phyloP scores from a whole-genome alignment of 768 basidiomycete species.

The Termitomyces sp. region DNA sequence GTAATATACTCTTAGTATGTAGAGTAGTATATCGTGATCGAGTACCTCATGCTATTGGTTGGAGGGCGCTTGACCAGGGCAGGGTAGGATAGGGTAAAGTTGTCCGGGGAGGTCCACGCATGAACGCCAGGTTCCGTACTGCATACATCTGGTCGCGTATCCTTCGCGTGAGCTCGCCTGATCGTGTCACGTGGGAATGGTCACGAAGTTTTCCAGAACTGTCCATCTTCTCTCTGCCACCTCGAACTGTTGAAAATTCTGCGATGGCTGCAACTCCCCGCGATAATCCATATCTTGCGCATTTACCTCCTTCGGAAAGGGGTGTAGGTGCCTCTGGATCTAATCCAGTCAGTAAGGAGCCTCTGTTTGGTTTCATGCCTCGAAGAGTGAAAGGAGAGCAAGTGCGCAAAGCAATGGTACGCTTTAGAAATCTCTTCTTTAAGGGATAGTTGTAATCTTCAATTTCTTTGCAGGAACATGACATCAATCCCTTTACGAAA shows the following conservation, averaged over 20 bases:
- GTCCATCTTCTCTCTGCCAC: background rate
- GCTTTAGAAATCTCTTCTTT: slow-evolving; percentile 14
- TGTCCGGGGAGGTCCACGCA: too few species aligned
- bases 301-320: slow-evolving; percentile 28
- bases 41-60: too few species aligned
- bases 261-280: slow-evolving; percentile 2
- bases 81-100: too few species aligned
- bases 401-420: slow-evolving; percentile 66
- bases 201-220: background rate
- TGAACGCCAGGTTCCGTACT: too few species aligned
- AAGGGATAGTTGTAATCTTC: background rate
- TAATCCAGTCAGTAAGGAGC: slow-evolving; percentile 33
- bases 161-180: too few species aligned
- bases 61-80: too few species aligned
- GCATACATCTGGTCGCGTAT: too few species aligned
- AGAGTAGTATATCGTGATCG: too few species aligned
- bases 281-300: slow-evolving; percentile 54
- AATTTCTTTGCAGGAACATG: slow-evolving; percentile 49
- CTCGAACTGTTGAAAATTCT: background rate
- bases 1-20: too few species aligned
- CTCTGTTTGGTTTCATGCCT: slow-evolving; percentile 70
- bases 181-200: background rate
- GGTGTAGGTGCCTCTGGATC: slow-evolving; percentile 19
- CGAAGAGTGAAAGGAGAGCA: slow-evolving; percentile 61
- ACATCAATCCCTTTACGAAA: slow-evolving; percentile 87